Base-by-base conservation (phyloP, 1,284 basidiomycete genomes). In the Earliella scabrosa region DNA sequence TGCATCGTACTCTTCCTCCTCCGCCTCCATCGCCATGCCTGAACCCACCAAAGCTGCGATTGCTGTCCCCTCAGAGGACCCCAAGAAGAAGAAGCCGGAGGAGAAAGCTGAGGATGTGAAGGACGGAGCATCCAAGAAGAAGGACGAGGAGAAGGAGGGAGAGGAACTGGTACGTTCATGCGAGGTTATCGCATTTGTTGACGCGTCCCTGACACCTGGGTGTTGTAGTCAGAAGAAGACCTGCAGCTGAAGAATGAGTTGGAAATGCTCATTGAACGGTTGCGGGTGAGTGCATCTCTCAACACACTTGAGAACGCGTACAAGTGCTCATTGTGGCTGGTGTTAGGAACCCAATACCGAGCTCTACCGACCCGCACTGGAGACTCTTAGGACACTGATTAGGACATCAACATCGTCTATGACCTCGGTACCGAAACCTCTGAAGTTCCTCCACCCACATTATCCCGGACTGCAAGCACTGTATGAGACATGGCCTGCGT, bases 381-480 rank as follows among this genome's bases (percentile, higher is more conserved):
- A 99, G 77, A 95, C 94, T 2, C 81, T 99, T 16, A 86, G 97
- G 54, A 97, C 92, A 21, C 80, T 99, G 36, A 99, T 99, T 68
- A 82, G 95, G 68, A 98, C 97, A 4, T 96, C 95, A 21, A 99
- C 97, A 4, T 97, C 94, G 20, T 98, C 95, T 7, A 98, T 99
- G 97, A 99, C 97, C n/a, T 97, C 94, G 14, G 97, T 99, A 13
- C 97, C 97, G 3, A 99, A 99, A 79, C 97, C 97, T 32, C 85
- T 99, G 61, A 99, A 99, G 76, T 99, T 99, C 78, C 84, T 99
- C 45, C 89, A 96, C 58, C 97, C 96, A 26, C 92, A 96, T 71
- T 99, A 97, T 73, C 91, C 92, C 39, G 91, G 90, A 60, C 82
- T 99, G 51, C 93, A 95, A 71, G 76, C 77, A 34, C 77, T 97